Evolutionary conservation across 306 rosid genomes (phyloP).

Genomic region (Cyclanthera cordifolia): DNA sequence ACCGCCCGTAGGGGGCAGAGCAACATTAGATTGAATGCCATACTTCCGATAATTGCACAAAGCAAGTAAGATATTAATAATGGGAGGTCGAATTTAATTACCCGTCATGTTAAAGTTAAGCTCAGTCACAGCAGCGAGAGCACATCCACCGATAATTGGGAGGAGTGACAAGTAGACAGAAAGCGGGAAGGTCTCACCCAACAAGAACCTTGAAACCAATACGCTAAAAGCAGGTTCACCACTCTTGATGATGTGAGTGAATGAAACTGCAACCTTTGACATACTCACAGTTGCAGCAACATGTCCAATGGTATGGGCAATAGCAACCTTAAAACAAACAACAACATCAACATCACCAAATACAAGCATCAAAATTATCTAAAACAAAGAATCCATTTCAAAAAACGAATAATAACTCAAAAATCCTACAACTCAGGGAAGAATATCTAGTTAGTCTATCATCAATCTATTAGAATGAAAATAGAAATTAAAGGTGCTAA

Average conservation of each 20-base stretch:
- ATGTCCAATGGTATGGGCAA: conserved; percentile 96
- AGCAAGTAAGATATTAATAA: not conserved
- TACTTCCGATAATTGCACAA: not conserved
- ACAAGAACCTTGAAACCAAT: conserved; percentile 70
- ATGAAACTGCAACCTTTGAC: conserved; percentile 99
- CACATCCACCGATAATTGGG: conserved; percentile 95
- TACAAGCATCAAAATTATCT: not conserved
- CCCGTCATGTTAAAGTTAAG: conserved; percentile 97
- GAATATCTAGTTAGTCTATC: not conserved
- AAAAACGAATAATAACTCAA: too few species aligned
- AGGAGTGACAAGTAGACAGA: conserved; percentile 71
- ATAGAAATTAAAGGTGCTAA: not conserved
- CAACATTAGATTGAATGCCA: not conserved
- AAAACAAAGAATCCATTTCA: not conserved
- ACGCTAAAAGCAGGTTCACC: conserved; percentile 99
- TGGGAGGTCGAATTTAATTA: conserved; percentile 14
- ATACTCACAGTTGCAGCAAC: conserved; percentile 96
- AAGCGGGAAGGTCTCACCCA: conserved; percentile 83
- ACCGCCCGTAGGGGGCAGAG: too few species aligned
- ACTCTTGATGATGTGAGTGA: conserved; percentile 97
- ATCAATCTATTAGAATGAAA: not conserved
- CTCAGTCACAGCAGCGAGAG: conserved; percentile 93
- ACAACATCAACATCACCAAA: not conserved
- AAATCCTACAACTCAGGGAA: not conserved
- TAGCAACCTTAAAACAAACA: conserved; percentile 54